Conservation (phyloP, 352 stramenopile species). For the Hyphochytrium catenoides region DNA sequence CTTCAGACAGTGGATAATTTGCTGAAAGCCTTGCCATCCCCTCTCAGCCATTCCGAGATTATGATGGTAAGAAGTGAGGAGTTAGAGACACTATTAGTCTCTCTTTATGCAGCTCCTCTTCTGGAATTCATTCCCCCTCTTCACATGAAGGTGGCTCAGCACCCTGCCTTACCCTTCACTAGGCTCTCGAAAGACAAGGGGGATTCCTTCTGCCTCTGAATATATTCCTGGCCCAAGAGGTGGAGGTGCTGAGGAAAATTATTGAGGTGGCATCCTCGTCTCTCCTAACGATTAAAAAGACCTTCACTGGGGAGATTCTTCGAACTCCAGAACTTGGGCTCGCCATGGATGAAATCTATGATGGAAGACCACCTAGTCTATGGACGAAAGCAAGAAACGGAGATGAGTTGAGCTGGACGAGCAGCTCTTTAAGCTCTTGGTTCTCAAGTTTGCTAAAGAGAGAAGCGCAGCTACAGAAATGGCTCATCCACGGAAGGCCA, state of each 20-base stretch:
- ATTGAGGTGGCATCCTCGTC: constrained; percentile 22
- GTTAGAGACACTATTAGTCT: no score
- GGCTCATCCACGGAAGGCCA: constrained; percentile 29
- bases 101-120: no score
- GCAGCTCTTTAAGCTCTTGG: constrained; percentile 32
- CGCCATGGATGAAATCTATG: constrained; percentile 35
- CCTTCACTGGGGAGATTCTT: constrained; percentile 29
- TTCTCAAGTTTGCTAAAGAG: constrained; percentile 30
- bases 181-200: no score
- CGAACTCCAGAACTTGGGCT: constrained; percentile 20
- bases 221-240: constrained; percentile 42
- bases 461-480: constrained; percentile 23
- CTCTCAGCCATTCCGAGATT: no score
- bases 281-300: constrained; percentile 23
- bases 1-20: no score
- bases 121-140: no score
- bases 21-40: no score
- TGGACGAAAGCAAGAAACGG: constrained; percentile 20
- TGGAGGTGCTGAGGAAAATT: constrained; percentile 29
- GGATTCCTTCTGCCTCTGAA: constrained; percentile 42
- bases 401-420: constrained; percentile 43
- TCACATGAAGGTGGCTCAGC: no score
- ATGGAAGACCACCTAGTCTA: constrained; percentile 26
- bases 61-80: no score
- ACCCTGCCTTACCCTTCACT: no score